A percentile compares a stretch with the other conserved stretches of the same genome.
Evolutionary conservation across 2,329 filamentous ascomycete genomes (phyloP).

Genomic region (Claviceps sp.): DNA sequence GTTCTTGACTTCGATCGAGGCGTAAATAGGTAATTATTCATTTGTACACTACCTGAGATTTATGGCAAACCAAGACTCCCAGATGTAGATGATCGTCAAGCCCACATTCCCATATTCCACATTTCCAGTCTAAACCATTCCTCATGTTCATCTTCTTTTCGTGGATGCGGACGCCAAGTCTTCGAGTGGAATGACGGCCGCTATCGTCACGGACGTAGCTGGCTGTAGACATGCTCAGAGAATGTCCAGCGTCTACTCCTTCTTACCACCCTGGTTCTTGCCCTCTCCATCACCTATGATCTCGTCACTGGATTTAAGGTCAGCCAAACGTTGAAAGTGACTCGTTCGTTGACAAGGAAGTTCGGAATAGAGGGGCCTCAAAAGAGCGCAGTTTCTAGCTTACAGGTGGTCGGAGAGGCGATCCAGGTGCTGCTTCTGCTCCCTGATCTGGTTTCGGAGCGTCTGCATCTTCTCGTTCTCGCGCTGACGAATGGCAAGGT

Average conservation of each 20-base stretch:
- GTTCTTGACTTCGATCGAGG: slow-evolving; percentile 8
- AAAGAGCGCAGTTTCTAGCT: slow-evolving; percentile 20
- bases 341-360: slow-evolving; percentile 7
- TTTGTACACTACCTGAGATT: slow-evolving; percentile 27
- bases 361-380: not conserved
- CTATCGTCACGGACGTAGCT: not conserved
- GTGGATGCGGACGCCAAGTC: not conserved
- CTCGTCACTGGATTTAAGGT: slow-evolving; percentile 45
- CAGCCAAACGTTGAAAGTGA: slow-evolving; percentile 1
- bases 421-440: slow-evolving; percentile 73
- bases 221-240: not conserved
- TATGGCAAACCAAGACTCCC: slow-evolving; percentile 10
- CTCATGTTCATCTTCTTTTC: not conserved
- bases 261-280: slow-evolving; percentile 55
- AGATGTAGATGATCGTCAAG: slow-evolving; percentile 10
- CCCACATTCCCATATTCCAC: slow-evolving; percentile 6
- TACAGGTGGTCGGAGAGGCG: slow-evolving; percentile 75
- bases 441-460: slow-evolving; percentile 58
- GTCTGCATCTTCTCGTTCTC: slow-evolving; percentile 81
- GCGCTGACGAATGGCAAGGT: slow-evolving; percentile 70
- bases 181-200: not conserved
- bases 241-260: slow-evolving; percentile 10
- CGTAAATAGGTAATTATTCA: slow-evolving; percentile 13
- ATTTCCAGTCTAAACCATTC: not conserved
- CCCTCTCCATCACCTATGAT: slow-evolving; percentile 33